Evolutionary conservation across 768 basidiomycete species (phyloP).

Genomic region (Butyriboletus loyo): DNA sequence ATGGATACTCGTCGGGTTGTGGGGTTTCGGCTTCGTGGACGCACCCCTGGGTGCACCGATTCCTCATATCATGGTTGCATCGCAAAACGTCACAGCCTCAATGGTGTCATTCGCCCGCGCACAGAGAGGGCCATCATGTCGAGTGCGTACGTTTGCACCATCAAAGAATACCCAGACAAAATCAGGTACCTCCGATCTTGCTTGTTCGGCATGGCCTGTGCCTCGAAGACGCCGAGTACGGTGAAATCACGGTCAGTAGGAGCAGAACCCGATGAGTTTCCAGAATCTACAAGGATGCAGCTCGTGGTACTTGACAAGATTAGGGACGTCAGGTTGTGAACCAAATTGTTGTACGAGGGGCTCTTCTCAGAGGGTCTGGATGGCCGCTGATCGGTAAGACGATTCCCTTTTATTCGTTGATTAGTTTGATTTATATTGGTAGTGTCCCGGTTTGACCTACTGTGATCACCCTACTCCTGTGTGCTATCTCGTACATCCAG

Average conservation of each 20-base stretch:
- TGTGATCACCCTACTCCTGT: background rate
- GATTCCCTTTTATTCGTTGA: background rate
- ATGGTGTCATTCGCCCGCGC: background rate
- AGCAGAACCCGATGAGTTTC: background rate
- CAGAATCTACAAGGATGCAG: background rate
- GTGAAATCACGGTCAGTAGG: background rate
- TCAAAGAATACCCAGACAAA: background rate
- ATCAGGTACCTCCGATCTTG: background rate
- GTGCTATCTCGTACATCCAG: background rate
- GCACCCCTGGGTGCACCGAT: background rate
- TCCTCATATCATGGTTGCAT: background rate
- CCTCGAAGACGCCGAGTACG: background rate
- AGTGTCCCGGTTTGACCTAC: background rate
- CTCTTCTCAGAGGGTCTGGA: background rate
- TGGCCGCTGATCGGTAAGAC: background rate
- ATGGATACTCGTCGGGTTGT: background rate
- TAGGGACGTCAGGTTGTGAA: background rate
- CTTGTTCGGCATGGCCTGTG: background rate
- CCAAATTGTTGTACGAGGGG: background rate
- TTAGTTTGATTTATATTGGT: background rate
- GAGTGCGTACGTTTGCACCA: background rate
- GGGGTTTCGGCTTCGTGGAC: no score
- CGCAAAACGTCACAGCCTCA: background rate
- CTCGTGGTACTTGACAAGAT: background rate
- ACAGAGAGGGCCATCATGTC: constrained; percentile 1